Evolutionary conservation across 495 filamentous ascomycete genomes (phyloP), one percentile per base, ranked within the genome.

Genomic region (Daldinia bambusicola): DNA sequence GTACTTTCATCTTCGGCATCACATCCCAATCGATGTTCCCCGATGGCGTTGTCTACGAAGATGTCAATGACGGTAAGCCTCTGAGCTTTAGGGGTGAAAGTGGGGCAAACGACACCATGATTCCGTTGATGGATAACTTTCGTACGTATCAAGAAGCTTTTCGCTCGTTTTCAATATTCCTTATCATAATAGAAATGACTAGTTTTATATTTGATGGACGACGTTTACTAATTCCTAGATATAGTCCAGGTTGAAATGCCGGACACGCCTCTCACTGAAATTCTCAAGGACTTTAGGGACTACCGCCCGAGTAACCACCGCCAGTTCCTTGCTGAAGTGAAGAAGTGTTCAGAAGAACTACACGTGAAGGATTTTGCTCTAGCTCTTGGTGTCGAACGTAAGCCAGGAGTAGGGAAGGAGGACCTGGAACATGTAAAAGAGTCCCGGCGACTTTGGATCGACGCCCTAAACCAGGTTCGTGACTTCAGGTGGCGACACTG

Each of bases 1-100:
- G 94, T 10, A 94, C 93, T 36, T 97, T 97, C 81, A 97, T 97
- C 79, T 97, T 96, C 71, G 94, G 94, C 55, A 96, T 97, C 72
- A 93, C 90, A 1, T 89, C 85, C 6, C 94, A 97, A 77, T 88
- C 86, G 51, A 97, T 97, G 94, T 97, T 97, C 77, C 94, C 94
- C 2, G 82, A 91, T 55, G 94, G 94, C 2, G 94, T 97, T 2
- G 78, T 95, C 61, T 97, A 97, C 79, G 90, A 95, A 76, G 93
- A 92, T 20, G 84, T 93, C 36, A 89, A 89, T 53, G 88, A 91
- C 34, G 76, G 66, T 40, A 85, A 90, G 64, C 90, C 89, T 0
- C 77, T 92, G 60, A 86, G 81, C 61, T 97, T 95, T 83, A 89
- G 94, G 6, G 94, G 94, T 53, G 94, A 97, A 78, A 92, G 89